A percentile compares a stretch with the other conserved stretches of the same genome.
These are phyloP conservation scores for Primulina huaijiensis DNA, from an alignment of 257 asterid genomes.

Conservation along the genomic window DNA sequence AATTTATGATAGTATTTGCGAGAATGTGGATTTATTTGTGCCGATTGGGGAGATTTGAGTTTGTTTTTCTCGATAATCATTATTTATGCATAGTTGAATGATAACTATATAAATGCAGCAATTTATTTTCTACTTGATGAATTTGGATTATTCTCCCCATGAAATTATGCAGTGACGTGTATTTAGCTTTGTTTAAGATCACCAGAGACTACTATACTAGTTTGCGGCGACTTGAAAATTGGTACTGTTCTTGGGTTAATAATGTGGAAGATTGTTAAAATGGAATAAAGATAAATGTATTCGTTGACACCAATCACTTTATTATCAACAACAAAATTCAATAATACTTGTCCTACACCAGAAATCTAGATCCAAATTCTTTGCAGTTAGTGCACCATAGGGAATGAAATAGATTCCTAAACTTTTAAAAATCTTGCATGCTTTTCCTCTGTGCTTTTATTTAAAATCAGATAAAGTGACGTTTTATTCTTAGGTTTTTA, in stretches of 20 bases:
- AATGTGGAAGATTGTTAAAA: not conserved
- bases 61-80: not conserved
- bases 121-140: not conserved
- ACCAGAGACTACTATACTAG: not conserved
- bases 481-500: not conserved
- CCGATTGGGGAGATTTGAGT: not conserved
- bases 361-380: not conserved
- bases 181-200: not conserved
- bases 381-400: not conserved
- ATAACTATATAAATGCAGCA: not conserved
- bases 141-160: not conserved
- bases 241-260: not conserved
- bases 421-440: not conserved
- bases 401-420: not conserved
- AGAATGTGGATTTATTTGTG: not conserved
- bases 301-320: not conserved
- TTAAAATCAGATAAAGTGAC: too few species aligned
- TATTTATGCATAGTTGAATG: not conserved
- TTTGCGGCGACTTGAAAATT: not conserved
- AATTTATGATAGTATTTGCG: not conserved
- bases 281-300: too few species aligned
- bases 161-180: not conserved
- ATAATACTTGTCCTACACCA: not conserved
- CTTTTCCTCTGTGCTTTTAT: not conserved
- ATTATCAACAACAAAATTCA: not conserved